Evolutionary conservation across 805 yeast species (phyloP).

Genomic region (Yamadazyma scolyti): DNA sequence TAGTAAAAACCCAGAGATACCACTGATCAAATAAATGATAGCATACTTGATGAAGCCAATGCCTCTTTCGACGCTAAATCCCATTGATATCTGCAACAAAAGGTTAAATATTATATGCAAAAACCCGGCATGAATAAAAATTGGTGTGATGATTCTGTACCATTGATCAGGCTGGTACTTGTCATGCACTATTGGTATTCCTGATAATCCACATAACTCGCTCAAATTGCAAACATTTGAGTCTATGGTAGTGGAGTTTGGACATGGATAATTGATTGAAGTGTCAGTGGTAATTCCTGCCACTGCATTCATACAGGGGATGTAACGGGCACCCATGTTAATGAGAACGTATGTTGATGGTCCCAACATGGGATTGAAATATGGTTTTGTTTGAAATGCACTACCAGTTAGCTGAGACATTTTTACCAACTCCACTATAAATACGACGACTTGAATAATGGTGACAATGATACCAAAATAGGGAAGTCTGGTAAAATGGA

Average conservation of each 20-base stretch:
- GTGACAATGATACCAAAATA: conserved; percentile 42
- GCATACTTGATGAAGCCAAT: conserved; percentile 55
- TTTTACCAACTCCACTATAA: conserved; percentile 55
- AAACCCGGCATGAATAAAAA: conserved; percentile 72
- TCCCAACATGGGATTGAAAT: conserved; percentile 76
- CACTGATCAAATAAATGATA: conserved; percentile 55
- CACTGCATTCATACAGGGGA: conserved; percentile 64
- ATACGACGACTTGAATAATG: conserved; percentile 49
- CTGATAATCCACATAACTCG: conserved; percentile 61
- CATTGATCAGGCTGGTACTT: conserved; percentile 55
- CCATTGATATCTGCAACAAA: conserved; percentile 58
- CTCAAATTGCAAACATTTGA: conserved; percentile 55
- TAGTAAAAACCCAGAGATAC: conserved; percentile 62
- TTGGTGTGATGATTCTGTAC: conserved; percentile 68
- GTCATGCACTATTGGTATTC: conserved; percentile 31
- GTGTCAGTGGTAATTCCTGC: conserved; percentile 47
- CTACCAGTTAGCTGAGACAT: conserved; percentile 61
- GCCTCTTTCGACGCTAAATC: conserved; percentile 52
- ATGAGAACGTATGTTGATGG: conserved; percentile 66
- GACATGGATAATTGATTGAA: conserved; percentile 55
- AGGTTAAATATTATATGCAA: conserved; percentile 64
- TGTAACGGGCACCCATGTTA: conserved; percentile 67
- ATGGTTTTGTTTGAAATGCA: conserved; percentile 64
- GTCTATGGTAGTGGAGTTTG: conserved; percentile 54
- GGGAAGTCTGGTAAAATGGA: conserved; percentile 36